Conservation (phyloP, 306 rosid species). For the Casuarina equisetifolia region DNA sequence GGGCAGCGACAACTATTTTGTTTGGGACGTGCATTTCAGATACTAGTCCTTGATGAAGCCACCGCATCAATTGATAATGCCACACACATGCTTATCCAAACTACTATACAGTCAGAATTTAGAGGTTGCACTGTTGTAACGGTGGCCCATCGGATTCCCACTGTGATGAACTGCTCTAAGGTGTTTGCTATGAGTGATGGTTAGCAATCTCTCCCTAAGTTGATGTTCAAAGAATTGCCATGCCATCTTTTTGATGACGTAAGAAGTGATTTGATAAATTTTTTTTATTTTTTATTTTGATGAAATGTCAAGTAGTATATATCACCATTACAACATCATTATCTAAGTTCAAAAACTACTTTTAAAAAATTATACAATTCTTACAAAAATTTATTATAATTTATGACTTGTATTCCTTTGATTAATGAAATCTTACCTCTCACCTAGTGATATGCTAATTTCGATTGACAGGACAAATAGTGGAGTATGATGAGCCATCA, state of each 20-base stretch:
- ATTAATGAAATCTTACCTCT: background rate
- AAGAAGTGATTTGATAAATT: no score
- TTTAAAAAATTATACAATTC: no score
- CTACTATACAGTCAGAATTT: slow-evolving; percentile 30
- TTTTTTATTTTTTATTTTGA: no score
- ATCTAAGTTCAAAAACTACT: no score
- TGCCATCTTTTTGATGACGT: no score
- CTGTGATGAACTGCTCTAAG: slow-evolving; percentile 35
- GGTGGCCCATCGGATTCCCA: slow-evolving; percentile 37
- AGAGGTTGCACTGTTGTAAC: slow-evolving; percentile 34
- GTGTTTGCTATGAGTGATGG: slow-evolving; percentile 36
- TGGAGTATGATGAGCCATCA: slow-evolving; percentile 32
- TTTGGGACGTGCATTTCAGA: slow-evolving; percentile 27
- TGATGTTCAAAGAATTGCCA: no score
- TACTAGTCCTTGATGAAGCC: slow-evolving; percentile 37
- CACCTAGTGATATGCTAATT: no score
- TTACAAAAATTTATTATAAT: no score
- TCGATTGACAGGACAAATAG: slow-evolving; percentile 22
- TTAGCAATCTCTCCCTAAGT: background rate
- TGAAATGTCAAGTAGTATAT: no score
- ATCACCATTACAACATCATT: no score
- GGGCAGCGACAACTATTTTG: slow-evolving; percentile 39
- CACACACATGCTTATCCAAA: slow-evolving; percentile 26
- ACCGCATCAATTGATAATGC: slow-evolving; percentile 41
- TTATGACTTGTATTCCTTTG: background rate